Evolutionary conservation across 257 asterid genomes (phyloP).

Genomic region (Anisodus tanguticus): DNA sequence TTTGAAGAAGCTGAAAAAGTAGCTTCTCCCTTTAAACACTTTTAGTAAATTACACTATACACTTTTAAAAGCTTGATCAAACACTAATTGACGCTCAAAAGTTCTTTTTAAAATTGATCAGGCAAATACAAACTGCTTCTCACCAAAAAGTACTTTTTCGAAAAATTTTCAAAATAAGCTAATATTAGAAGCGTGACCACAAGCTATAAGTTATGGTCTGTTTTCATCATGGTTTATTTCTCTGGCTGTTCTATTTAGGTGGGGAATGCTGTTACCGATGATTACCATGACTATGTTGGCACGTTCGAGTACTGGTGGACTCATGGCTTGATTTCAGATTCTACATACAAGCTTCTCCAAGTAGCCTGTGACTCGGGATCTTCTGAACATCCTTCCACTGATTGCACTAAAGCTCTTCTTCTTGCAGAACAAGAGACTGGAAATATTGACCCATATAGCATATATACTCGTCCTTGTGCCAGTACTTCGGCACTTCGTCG

Average conservation of each 20-base stretch:
- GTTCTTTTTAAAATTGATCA: too few species aligned
- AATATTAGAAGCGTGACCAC: too few species aligned
- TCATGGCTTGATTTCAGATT: conserved; percentile 91
- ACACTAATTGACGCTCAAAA: too few species aligned
- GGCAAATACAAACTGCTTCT: too few species aligned
- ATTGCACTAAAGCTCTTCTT: conserved; percentile 58
- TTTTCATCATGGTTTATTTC: conserved; percentile 26
- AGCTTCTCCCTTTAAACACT: too few species aligned
- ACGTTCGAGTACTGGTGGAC: conserved; percentile 99
- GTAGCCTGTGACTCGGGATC: conserved; percentile 70
- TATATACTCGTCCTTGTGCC: conserved; percentile 79
- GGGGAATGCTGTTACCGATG: conserved; percentile 98
- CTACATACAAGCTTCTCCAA: conserved; percentile 71
- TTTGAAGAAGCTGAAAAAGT: too few species aligned
- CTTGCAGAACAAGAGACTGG: conserved; percentile 79
- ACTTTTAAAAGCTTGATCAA: too few species aligned
- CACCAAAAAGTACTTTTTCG: too few species aligned
- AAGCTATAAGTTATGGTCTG: neutral
- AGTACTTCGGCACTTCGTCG: conserved; percentile 57
- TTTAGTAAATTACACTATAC: too few species aligned
- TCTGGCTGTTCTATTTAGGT: conserved; percentile 56
- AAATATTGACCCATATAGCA: conserved; percentile 85
- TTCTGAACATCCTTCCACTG: conserved; percentile 78
- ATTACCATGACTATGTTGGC: conserved; percentile 78
- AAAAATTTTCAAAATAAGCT: too few species aligned